Conservation (phyloP, 306 rosid species). For the Pyrus bretschneideri region DNA sequence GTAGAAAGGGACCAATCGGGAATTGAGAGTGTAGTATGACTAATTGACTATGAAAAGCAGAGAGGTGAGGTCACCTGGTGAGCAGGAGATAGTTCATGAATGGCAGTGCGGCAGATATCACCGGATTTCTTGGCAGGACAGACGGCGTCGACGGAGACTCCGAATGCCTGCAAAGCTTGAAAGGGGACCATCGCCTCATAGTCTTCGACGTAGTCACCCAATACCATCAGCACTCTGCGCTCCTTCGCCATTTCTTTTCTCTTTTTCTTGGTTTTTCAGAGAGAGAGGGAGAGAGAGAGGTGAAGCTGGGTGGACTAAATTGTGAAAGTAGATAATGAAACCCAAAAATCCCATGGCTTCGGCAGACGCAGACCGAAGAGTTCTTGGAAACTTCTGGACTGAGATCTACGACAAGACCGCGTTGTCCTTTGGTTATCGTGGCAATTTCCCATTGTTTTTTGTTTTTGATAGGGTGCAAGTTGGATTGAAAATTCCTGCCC, state of each 20-base stretch:
- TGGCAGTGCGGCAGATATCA: constrained; percentile 67
- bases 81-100: constrained; percentile 26
- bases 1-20: too few species aligned
- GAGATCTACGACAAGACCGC: too few species aligned
- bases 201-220: constrained; percentile 95
- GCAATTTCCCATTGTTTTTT: too few species aligned
- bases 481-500: too few species aligned
- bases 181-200: constrained; percentile 80
- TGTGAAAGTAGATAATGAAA: too few species aligned
- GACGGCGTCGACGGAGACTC: constrained; percentile 66
- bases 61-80: constrained; percentile 43
- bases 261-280: background rate
- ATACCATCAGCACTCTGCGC: constrained; percentile 55
- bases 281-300: background rate
- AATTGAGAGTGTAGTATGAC: background rate
- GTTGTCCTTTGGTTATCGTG: too few species aligned
- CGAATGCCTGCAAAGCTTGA: constrained; percentile 76
- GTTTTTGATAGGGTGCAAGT: too few species aligned
- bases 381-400: too few species aligned
- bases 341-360: too few species aligned
- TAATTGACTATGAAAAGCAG: background rate
- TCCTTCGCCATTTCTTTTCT: constrained; percentile 21
- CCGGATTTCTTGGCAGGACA: constrained; percentile 82
- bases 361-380: too few species aligned
- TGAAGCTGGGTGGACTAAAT: background rate